phyloP scores from a whole-genome alignment of 1,284 basidiomycete genomes.

The Sanghuangporus baumii region DNA sequence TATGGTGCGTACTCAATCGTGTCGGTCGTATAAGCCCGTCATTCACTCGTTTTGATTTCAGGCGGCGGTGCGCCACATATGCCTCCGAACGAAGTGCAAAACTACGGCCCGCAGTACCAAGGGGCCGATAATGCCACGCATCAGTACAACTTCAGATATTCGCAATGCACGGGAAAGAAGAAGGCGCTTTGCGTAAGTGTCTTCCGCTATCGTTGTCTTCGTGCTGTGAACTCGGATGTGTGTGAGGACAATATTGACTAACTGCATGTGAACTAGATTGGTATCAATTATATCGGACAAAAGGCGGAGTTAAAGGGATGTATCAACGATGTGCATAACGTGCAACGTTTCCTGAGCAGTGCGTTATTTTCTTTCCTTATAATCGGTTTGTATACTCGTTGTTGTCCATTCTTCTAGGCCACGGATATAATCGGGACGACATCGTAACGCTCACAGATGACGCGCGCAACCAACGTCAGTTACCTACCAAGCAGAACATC shows the following conservation, averaged over 20 bases:
- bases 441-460: constrained; percentile 89
- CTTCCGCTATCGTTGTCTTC: neutral
- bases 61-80: constrained; percentile 38
- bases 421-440: constrained; percentile 71
- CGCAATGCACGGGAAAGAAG: constrained; percentile 75
- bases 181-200: constrained; percentile 70
- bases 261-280: constrained; percentile 42
- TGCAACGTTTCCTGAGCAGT: constrained; percentile 70
- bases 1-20: neutral
- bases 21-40: neutral
- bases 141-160: constrained; percentile 70
- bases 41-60: neutral
- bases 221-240: neutral
- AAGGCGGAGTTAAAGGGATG: constrained; percentile 67
- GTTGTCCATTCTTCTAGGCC: constrained; percentile 32
- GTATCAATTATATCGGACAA: constrained; percentile 78
- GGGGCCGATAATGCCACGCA: constrained; percentile 35
- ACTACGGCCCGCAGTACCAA: constrained; percentile 62
- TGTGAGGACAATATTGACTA: neutral
- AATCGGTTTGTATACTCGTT: neutral
- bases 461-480: constrained; percentile 50
- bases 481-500: constrained; percentile 81
- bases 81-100: constrained; percentile 60
- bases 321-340: constrained; percentile 83
- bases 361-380: constrained; percentile 22